Conservation (phyloP, 768 basidiomycete genomes). For the Astraeus odoratus region DNA sequence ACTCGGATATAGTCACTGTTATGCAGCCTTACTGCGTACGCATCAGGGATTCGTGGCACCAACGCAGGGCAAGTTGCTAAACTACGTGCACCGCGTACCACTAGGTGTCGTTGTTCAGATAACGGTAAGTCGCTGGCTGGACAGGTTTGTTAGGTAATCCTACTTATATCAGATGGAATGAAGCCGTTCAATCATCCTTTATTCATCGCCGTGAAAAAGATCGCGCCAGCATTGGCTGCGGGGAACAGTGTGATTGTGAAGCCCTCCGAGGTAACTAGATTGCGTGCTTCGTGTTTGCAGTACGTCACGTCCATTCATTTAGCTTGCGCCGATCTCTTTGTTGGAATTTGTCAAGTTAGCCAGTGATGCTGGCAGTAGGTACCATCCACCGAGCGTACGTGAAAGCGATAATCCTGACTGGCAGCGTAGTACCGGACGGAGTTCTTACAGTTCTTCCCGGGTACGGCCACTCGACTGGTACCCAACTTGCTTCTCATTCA, state of each 20-base stretch:
- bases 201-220: conserved; percentile 85
- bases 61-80: conserved; percentile 71
- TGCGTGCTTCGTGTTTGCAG: background rate
- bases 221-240: conserved; percentile 77
- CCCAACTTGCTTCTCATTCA: conserved; percentile 56
- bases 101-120: conserved; percentile 89
- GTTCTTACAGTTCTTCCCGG: conserved; percentile 73
- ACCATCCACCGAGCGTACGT: background rate
- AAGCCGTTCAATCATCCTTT: conserved; percentile 88
- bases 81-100: conserved; percentile 73
- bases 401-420: background rate
- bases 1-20: conserved; percentile 54
- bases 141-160: background rate
- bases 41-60: conserved; percentile 64
- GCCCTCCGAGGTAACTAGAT: conserved; percentile 56
- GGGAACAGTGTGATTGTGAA: conserved; percentile 82
- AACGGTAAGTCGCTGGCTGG: conserved; percentile 41
- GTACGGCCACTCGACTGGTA: conserved; percentile 57
- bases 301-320: background rate
- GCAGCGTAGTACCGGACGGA: conserved; percentile 58
- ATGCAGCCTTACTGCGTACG: conserved; percentile 66
- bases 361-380: conserved; percentile 56
- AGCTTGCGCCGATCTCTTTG: conserved; percentile 76
- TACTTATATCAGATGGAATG: background rate
- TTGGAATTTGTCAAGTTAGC: conserved; percentile 69